Evolutionary conservation across 345 rosid genomes (phyloP).

Genomic region (Boechera divaricarpa): DNA sequence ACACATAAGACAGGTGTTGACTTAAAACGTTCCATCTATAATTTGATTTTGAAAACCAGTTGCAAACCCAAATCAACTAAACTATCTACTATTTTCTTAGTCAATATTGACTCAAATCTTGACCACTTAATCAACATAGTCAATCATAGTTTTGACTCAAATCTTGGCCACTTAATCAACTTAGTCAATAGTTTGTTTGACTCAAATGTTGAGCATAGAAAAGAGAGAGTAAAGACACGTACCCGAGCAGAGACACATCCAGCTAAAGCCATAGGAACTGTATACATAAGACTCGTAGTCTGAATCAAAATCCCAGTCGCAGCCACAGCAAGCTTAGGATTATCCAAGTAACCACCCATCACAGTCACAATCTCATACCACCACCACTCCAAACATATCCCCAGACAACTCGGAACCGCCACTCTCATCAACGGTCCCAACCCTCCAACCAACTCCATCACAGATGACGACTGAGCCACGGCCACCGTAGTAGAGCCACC

Average conservation of each 20-base stretch:
- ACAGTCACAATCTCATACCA: constrained; percentile 97
- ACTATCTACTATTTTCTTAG: too few species aligned
- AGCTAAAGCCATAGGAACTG: constrained; percentile 98
- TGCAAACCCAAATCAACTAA: background rate
- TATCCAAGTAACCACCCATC: constrained; percentile 86
- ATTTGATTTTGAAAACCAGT: background rate
- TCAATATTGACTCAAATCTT: background rate
- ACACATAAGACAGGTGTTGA: background rate
- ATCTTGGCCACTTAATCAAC: background rate
- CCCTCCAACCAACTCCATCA: constrained; percentile 60
- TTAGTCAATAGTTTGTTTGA: background rate
- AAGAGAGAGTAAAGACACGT: constrained; percentile 31
- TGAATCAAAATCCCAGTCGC: constrained; percentile 95
- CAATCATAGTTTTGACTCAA: background rate
- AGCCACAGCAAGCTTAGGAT: constrained; percentile 85
- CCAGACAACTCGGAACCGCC: constrained; percentile 95
- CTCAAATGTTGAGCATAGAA: constrained; percentile 4
- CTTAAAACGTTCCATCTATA: constrained; percentile 16
- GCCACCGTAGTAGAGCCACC: constrained; percentile 37
- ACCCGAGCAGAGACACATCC: constrained; percentile 99
- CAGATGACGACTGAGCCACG: constrained; percentile 44
- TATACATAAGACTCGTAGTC: constrained; percentile 98
- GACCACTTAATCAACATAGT: background rate
- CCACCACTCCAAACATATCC: constrained; percentile 99
- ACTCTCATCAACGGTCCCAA: constrained; percentile 72